Evolutionary conservation across 2,329 filamentous ascomycete genomes (phyloP), one percentile per base, ranked within the genome.

Genomic region (Chaetomium olivaceum): DNA sequence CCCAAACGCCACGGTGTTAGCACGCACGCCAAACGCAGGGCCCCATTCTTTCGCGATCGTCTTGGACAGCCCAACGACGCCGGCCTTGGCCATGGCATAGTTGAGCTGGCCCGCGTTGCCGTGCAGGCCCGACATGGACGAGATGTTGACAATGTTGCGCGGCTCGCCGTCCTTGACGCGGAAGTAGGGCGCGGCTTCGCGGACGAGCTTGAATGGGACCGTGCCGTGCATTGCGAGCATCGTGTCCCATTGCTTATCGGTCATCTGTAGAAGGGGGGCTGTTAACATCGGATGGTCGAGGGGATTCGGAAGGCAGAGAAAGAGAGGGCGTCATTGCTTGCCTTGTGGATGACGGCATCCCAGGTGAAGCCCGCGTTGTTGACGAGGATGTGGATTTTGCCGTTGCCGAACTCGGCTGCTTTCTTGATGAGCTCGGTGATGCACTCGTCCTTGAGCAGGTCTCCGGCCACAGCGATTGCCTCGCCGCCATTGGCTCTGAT

Each of bases 31-130:
- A 72, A 93, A 96, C 46, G 82, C 78, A 0, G 91, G 92, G 0
- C 92, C 92, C 93, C 92, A 96, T 81, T 97, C 89, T 80, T 96
- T 96, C 3, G 92, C 92, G 74, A 96, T 92, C 1, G 92, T 93
- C 81, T 95, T 96, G 66, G 90, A 93, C 65, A 96, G 83, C 6
- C 93, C 93, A 12, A 86, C 86, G 16, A 96, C 87, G 55, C 91
- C 93, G 3, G 92, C 91, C 81, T 96, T 96, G 62, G 91, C 93
- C 57, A 93, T 81, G 43, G 90, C 85, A 78, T 96, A 96, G 82
- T 96, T 97, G 72, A 90, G 87, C 82, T 96, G 92, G n/a, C 92
- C 92, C 8, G 92, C 91, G 75, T 96, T 96, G 63, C 93, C 93
- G 77, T 96, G 87, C 14, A 95, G 81, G 61, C 93, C 92, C 36